A percentile compares a stretch with the other conserved stretches of the same genome.
Conservation (phyloP, 805 yeast species). For the Starmerella gropengiesseri region DNA sequence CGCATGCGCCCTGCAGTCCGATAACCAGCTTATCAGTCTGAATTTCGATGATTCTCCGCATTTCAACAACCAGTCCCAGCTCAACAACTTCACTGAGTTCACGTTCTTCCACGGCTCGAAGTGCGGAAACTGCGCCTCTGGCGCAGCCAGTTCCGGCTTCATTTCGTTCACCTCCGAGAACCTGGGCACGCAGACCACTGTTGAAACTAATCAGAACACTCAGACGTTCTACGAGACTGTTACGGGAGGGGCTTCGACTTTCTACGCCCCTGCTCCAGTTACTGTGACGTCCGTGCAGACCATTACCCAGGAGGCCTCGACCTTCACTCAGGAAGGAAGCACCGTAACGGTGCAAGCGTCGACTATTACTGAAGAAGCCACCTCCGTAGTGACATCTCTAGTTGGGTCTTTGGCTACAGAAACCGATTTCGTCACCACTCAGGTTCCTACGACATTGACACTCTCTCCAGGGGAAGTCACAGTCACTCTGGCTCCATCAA, state of each 20-base stretch:
- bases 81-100: conserved; percentile 19
- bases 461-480: conserved; percentile 4
- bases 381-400: neutral
- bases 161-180: neutral
- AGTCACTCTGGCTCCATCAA: conserved; percentile 4
- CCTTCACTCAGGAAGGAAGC: conserved; percentile 5
- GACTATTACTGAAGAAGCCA: conserved; percentile 2
- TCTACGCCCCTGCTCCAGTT: conserved; percentile 12
- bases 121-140: conserved; percentile 7
- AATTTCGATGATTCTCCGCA: conserved; percentile 16
- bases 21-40: conserved; percentile 12
- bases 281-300: neutral
- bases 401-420: neutral
- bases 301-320: conserved; percentile 5
- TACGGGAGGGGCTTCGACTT: conserved; percentile 8
- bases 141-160: neutral
- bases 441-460: neutral
- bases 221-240: conserved; percentile 12
- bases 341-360: conserved; percentile 4
- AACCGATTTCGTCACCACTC: conserved; percentile 6
- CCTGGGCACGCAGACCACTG: conserved; percentile 6
- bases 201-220: conserved; percentile 4
- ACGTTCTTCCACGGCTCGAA: conserved; percentile 13
- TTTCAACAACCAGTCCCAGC: conserved; percentile 15
- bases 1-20: conserved; percentile 16